A percentile compares a stretch with the other conserved stretches of the same genome.
Conservation (phyloP, 2,329 filamentous ascomycete species). For the Xylariaceae sp. region DNA sequence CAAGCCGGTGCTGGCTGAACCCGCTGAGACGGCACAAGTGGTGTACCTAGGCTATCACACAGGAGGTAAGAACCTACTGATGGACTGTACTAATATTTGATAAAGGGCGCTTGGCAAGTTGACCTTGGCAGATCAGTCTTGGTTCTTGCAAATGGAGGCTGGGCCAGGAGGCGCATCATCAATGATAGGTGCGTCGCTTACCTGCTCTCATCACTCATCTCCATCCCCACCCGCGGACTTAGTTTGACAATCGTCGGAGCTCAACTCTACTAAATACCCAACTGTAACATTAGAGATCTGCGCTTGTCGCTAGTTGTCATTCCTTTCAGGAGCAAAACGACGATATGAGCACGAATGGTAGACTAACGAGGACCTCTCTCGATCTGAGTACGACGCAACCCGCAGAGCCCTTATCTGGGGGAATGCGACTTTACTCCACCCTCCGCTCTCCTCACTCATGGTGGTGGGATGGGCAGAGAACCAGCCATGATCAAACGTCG, state of each 20-base stretch:
- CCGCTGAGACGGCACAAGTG: slow-evolving; percentile 14
- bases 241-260: neutral
- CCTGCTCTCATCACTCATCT: neutral
- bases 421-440: neutral
- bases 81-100: no score
- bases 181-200: slow-evolving; percentile 1
- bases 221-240: slow-evolving; percentile 3
- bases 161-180: slow-evolving; percentile 15
- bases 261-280: neutral
- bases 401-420: neutral
- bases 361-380: neutral
- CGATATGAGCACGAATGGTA: neutral
- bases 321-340: neutral
- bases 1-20: slow-evolving; percentile 13
- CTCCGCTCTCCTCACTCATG: neutral
- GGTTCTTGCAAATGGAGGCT: slow-evolving; percentile 13
- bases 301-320: neutral
- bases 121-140: slow-evolving; percentile 13
- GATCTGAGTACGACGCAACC: neutral
- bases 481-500: slow-evolving; percentile 9
- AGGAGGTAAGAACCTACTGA: no score
- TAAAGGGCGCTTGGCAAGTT: neutral
- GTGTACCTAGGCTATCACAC: neutral
- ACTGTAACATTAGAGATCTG: slow-evolving; percentile 9
- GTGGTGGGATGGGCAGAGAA: slow-evolving; percentile 3